These are phyloP conservation scores for Sambucus nigra DNA, from an alignment of 129 eudicot species.

Conservation along the genomic window DNA sequence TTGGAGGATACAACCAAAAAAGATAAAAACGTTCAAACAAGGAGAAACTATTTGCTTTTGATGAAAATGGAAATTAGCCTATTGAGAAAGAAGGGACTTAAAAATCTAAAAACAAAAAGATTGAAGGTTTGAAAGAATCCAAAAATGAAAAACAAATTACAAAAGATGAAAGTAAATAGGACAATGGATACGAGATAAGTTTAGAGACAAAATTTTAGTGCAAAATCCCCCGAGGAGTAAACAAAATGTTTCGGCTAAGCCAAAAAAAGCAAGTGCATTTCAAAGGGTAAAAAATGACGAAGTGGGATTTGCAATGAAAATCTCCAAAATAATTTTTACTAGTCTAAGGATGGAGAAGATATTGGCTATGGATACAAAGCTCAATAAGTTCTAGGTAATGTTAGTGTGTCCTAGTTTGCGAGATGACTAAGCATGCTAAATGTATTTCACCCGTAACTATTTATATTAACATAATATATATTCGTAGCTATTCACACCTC, in stretches of 20 bases:
- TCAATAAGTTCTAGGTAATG: too few species aligned
- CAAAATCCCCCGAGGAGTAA: slow-evolving; percentile 35
- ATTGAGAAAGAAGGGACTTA: slow-evolving; percentile 23
- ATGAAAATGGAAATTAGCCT: slow-evolving; percentile 25
- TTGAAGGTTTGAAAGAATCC: slow-evolving; percentile 25
- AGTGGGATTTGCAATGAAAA: too few species aligned
- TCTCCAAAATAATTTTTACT: too few species aligned
- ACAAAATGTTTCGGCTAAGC: slow-evolving; percentile 49
- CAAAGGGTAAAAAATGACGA: too few species aligned
- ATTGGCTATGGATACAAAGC: too few species aligned
- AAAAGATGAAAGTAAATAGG: neutral
- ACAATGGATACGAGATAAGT: slow-evolving; percentile 21
- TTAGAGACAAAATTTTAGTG: slow-evolving; percentile 3
- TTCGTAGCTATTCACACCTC: too few species aligned
- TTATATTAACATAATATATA: too few species aligned
- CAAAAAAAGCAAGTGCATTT: too few species aligned
- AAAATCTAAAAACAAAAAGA: slow-evolving; percentile 39
- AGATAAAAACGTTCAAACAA: slow-evolving; percentile 49
- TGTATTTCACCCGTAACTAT: too few species aligned
- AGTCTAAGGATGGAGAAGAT: too few species aligned
- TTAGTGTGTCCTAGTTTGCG: too few species aligned
- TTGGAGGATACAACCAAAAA: slow-evolving; percentile 20
- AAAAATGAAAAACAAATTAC: slow-evolving; percentile 6
- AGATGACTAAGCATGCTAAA: too few species aligned
- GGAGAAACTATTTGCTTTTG: slow-evolving; percentile 39